These are phyloP conservation scores for Tylopilus sp. DNA, from an alignment of 1,284 basidiomycete genomes.

Conservation along the genomic window DNA sequence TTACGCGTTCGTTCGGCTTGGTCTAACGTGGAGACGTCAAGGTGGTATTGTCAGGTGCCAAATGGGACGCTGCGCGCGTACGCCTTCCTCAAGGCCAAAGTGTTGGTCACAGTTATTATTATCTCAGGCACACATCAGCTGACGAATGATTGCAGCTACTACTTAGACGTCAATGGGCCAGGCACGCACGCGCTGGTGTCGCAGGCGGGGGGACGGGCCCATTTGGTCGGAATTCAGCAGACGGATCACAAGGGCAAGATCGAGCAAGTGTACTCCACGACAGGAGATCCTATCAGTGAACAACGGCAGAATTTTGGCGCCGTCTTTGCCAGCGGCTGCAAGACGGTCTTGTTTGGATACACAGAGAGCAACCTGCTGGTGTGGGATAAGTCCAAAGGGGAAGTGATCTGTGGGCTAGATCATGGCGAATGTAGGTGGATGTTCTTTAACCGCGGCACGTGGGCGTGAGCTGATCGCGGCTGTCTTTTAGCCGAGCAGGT, in stretches of 20 bases:
- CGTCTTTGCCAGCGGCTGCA: slow-evolving; percentile 47
- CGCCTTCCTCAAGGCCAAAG: slow-evolving; percentile 51
- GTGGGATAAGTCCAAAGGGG: slow-evolving; percentile 54
- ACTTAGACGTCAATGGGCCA: slow-evolving; percentile 47
- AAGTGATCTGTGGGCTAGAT: slow-evolving; percentile 52
- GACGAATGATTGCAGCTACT: slow-evolving; percentile 36
- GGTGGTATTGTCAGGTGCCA: slow-evolving; percentile 62
- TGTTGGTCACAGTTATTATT: slow-evolving; percentile 40
- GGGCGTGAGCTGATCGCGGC: slow-evolving; percentile 8
- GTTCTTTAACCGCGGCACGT: neutral
- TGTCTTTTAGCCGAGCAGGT: slow-evolving; percentile 45
- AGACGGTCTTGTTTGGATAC: slow-evolving; percentile 52
- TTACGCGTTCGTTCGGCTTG: neutral
- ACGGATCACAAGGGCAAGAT: slow-evolving; percentile 46
- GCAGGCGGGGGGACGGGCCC: slow-evolving; percentile 45
- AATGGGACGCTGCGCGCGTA: slow-evolving; percentile 58
- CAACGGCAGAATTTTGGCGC: slow-evolving; percentile 42
- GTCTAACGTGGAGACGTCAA: slow-evolving; percentile 26
- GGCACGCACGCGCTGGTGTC: slow-evolving; percentile 50
- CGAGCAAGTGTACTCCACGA: slow-evolving; percentile 49
- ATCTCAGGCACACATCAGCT: neutral
- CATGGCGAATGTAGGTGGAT: slow-evolving; percentile 50
- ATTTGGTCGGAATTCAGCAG: slow-evolving; percentile 46
- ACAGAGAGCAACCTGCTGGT: slow-evolving; percentile 51
- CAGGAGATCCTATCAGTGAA: slow-evolving; percentile 32